Evolutionary conservation across 2,329 filamentous ascomycete genomes (phyloP), one percentile per base, ranked within the genome.

Genomic region (Neoascochyta sp.): DNA sequence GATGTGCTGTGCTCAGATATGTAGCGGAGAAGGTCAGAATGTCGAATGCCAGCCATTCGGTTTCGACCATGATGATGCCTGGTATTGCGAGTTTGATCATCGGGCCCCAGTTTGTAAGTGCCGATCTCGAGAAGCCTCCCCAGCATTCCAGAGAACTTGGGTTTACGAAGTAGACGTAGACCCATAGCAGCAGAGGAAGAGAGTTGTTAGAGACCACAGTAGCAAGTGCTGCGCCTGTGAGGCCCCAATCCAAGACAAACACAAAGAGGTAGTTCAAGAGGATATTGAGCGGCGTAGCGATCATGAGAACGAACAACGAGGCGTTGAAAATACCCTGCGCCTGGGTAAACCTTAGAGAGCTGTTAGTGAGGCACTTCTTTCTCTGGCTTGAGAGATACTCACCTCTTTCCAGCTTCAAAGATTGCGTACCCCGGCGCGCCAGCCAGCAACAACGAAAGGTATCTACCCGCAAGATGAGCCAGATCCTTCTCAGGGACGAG

Each of bases 61-160:
- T 89, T 61, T 93, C 82, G 3, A 95, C 83, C 89, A 95, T 95
- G 41, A 95, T 69, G 62, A 96, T 82, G 4, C 90, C 90, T 0
- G 90, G 89, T 11, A 95, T 67, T 1, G 89, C 87, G n/a, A 96
- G 78, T 25, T 78, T 78, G 45, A 95, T 76, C 90, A 94, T 93
- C 7, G 82, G 81, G 0, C 75, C 72, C 86, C 86, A 92, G 51
- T 90, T 87, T 12, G 68, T 65, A 36, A 87, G 73, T 0, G 83
- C 81, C 16, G 75, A 74, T 45, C 63, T 70, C 4, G 77, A 80
- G 58, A 90, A 82, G 1, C 86, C 86, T 33, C 80, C 81, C 86
- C 86, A 92, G 54, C 70, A 74, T 38, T 63, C 52, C 18, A 64
- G 58, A 5, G 66, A 67, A 0, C 41, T 36, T 5, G 60, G 59